Base-by-base conservation (phyloP, 2,329 filamentous ascomycete species). In the Alternaria ethzedia region DNA sequence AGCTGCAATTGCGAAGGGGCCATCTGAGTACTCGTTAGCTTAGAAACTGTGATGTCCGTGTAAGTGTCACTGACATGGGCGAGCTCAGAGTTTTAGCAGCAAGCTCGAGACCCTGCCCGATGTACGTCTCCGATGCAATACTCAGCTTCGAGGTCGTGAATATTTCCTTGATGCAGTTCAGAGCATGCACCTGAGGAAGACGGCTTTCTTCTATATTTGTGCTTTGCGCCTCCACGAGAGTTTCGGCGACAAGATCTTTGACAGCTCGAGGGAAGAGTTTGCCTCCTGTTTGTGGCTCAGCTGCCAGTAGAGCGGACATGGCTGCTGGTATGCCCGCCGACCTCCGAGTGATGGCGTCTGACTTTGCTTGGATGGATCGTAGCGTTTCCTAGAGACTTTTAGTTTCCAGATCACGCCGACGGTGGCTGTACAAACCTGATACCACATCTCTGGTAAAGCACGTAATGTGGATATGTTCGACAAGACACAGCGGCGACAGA, bases 251-350 rank as follows among this genome's bases (percentile, higher is more conserved):
- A 5, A 94, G 83, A 32, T 88, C 87, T 6, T 78, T 75, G 75
- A 96, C 89, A 1, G 90, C 88, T 41, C 86, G 82, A 28, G 87
- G 82, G 57, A 96, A 91, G 0, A 91, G 86, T 6, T 70, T 58
- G 6, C 80, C 82, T 1, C 82, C 75, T 0, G 87, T 80, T 66
- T 90, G 88, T 6, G 91, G 62, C 32, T 90, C 88, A 9, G 92
- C 89, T 4, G 89, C 87, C 5, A 97, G 82, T 36, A 98, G 89
- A 1, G 93, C 94, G 1, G 91, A 91, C 55, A 98, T 89, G 66
- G 98, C 86, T 9, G 93, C 91, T 0, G 96, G 96, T 47, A 99
- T 90, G 17, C 96, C 96, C 10, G 96, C 96, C 2, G 96, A 99
- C 65, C 96, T 87, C 58, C 96, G 86, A 3, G 96, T 99, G 30